Conservation (phyloP, 202 grass and related monocot genomes). For the Digitaria exilis region DNA sequence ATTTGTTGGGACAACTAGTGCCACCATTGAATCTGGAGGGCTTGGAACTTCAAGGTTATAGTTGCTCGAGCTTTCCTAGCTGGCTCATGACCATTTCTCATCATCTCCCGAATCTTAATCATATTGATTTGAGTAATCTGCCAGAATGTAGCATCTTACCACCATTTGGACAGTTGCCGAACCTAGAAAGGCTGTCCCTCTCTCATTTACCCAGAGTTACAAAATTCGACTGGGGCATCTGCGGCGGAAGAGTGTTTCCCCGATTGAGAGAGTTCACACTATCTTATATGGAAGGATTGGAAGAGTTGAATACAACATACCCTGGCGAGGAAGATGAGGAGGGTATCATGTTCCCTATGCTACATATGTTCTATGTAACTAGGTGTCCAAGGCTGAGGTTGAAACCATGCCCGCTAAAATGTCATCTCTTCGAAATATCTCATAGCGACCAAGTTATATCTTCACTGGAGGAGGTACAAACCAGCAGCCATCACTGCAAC, state of each 20-base stretch:
- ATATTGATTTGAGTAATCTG: fast-evolving
- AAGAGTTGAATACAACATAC: conserved; percentile 6
- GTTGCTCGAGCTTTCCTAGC: background rate
- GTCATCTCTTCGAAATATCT: fast-evolving
- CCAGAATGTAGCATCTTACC: background rate
- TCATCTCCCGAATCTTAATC: background rate
- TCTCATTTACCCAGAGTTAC: fast-evolving
- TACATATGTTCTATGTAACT: fast-evolving
- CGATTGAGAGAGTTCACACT: fast-evolving
- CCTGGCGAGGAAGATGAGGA: background rate
- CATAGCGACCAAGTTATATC: background rate
- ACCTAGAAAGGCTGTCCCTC: background rate
- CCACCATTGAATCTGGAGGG: background rate
- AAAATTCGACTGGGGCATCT: background rate
- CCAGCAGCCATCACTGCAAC: background rate
- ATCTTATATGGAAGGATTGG: fast-evolving
- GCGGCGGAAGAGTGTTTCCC: background rate
- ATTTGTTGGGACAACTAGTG: background rate
- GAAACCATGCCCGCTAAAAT: background rate
- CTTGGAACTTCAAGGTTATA: background rate
- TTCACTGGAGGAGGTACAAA: background rate
- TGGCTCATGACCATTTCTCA: background rate
- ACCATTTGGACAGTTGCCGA: background rate
- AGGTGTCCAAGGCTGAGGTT: background rate
- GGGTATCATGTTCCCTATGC: background rate